Evolutionary conservation across 495 filamentous ascomycete species (phyloP).

Genomic region (Penicillium paradoxum): DNA sequence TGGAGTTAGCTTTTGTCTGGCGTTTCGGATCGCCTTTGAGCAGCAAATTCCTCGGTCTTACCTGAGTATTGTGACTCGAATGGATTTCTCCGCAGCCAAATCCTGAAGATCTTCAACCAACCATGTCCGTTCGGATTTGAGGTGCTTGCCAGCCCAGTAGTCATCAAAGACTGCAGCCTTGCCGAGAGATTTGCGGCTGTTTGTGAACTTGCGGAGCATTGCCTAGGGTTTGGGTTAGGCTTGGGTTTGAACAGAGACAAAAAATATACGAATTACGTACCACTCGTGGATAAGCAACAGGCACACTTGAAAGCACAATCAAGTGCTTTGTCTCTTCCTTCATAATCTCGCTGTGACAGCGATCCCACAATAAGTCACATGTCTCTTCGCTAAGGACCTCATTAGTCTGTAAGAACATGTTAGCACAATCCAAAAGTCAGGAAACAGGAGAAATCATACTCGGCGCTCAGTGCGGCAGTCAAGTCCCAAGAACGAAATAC

Average conservation of each 20-base stretch:
- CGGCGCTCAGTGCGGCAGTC: constrained; percentile 90
- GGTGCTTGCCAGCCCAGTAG: constrained; percentile 94
- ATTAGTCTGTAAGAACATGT: constrained; percentile 46
- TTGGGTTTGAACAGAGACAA: background rate
- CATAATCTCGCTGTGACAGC: constrained; percentile 72
- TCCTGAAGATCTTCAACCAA: constrained; percentile 87
- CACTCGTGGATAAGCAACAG: constrained; percentile 89
- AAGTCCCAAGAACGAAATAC: constrained; percentile 76
- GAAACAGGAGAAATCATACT: constrained; percentile 28
- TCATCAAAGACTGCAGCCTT: constrained; percentile 85
- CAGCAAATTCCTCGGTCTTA: constrained; percentile 23
- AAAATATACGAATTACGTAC: constrained; percentile 45
- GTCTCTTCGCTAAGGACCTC: constrained; percentile 76
- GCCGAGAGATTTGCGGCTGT: constrained; percentile 81
- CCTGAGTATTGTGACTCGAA: constrained; percentile 86
- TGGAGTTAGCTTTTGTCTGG: constrained; percentile 11
- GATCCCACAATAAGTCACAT: constrained; percentile 78
- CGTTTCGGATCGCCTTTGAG: background rate
- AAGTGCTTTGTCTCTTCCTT: constrained; percentile 84
- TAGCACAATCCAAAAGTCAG: background rate
- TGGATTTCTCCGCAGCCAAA: constrained; percentile 81
- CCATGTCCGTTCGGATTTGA: constrained; percentile 82
- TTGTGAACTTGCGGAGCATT: constrained; percentile 66
- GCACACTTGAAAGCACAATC: constrained; percentile 77
- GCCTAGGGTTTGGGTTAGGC: constrained; percentile 39